phyloP scores from a whole-genome alignment of 192 early-diverging fungal species.

The Entophlyctis luteolus region DNA sequence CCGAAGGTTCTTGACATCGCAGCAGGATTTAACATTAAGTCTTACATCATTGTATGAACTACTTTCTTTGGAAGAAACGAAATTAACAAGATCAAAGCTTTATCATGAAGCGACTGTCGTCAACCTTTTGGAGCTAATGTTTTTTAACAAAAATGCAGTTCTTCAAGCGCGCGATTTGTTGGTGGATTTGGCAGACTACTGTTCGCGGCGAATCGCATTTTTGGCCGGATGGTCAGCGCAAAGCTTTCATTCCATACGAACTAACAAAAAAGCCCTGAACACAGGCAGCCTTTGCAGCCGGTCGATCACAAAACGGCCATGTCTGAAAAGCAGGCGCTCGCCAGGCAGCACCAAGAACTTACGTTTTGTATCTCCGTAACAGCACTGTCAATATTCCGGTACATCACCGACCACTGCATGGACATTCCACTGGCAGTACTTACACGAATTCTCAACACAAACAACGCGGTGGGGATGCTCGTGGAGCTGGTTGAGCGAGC shows the following conservation, averaged over 20 bases:
- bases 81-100: slow-evolving; percentile 25
- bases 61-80: not conserved
- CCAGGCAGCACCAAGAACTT: slow-evolving; percentile 24
- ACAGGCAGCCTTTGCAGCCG: too few relatives aligned
- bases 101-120: slow-evolving; percentile 53
- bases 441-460: slow-evolving; percentile 31
- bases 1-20: slow-evolving; percentile 29
- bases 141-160: slow-evolving; percentile 34
- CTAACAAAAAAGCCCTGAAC: too few relatives aligned
- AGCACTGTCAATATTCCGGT: slow-evolving; percentile 40
- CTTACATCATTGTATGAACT: slow-evolving; percentile 43
- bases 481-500: slow-evolving; percentile 37
- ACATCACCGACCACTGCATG: slow-evolving; percentile 33
- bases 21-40: slow-evolving; percentile 24
- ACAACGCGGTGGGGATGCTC: slow-evolving; percentile 34
- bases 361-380: slow-evolving; percentile 39
- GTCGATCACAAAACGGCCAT: too few relatives aligned
- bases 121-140: slow-evolving; percentile 49
- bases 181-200: slow-evolving; percentile 46
- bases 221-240: slow-evolving; percentile 32
- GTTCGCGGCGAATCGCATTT: slow-evolving; percentile 32
- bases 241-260: too few relatives aligned
- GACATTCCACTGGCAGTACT: slow-evolving; percentile 35
- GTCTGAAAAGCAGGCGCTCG: not conserved
- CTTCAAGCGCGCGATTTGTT: slow-evolving; percentile 32